Percentiles rank a stretch among this genome's conserved stretches.
Evolutionary conservation across 2,329 filamentous ascomycete genomes (phyloP).

Genomic region (Sarocladium kiliense): DNA sequence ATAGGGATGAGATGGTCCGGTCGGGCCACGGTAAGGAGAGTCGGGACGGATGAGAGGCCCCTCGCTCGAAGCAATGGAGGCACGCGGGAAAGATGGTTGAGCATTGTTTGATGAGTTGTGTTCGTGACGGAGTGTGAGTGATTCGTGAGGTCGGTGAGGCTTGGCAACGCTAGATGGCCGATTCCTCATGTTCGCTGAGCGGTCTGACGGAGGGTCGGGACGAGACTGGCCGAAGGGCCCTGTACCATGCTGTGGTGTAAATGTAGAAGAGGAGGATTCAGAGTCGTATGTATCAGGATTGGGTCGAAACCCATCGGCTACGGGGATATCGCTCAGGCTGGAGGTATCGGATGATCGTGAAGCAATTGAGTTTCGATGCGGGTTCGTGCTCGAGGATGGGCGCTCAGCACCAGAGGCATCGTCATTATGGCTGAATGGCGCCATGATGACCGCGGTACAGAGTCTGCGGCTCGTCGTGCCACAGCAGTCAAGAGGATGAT

Average conservation of each 20-base stretch:
- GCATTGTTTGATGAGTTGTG: slow-evolving; percentile 23
- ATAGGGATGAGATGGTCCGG: slow-evolving; percentile 78
- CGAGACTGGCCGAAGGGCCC: slow-evolving; percentile 16
- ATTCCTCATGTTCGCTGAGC: slow-evolving; percentile 16
- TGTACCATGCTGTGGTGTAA: slow-evolving; percentile 16
- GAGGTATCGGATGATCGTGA: slow-evolving; percentile 31
- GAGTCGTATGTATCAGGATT: slow-evolving; percentile 11
- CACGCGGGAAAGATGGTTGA: slow-evolving; percentile 8
- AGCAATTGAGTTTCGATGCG: neutral
- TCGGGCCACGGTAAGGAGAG: slow-evolving; percentile 60
- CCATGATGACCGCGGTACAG: neutral
- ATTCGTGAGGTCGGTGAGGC: slow-evolving; percentile 41
- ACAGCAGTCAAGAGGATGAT: neutral
- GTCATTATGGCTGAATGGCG: neutral
- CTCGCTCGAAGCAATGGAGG: slow-evolving; percentile 23
- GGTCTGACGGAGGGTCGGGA: neutral
- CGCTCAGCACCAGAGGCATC: neutral
- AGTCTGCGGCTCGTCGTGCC: neutral
- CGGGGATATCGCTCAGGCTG: slow-evolving; percentile 42
- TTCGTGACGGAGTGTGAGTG: slow-evolving; percentile 48
- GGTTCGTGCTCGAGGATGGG: slow-evolving; percentile 35
- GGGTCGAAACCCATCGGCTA: slow-evolving; percentile 50
- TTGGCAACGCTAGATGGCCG: slow-evolving; percentile 54
- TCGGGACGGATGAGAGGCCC: slow-evolving; percentile 40
- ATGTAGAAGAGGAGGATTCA: slow-evolving; percentile 15